phyloP scores from a whole-genome alignment of 1,284 basidiomycete species.

The Malassezia yamatoensis region DNA sequence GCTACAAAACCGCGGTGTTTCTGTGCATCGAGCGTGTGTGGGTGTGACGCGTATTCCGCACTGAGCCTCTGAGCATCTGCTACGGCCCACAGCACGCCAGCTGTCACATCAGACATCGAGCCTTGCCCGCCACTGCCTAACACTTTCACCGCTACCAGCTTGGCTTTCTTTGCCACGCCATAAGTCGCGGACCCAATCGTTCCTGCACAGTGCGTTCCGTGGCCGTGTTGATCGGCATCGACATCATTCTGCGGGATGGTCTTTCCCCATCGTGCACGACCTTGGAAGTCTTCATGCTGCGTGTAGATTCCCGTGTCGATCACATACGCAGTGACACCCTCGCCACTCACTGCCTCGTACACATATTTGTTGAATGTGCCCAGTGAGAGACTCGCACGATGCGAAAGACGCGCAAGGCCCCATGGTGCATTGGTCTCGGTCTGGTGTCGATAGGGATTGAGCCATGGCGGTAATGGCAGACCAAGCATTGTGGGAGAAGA shows the following conservation, averaged over 20 bases:
- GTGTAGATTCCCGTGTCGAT: slow-evolving; percentile 76
- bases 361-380: slow-evolving; percentile 78
- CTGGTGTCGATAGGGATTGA: slow-evolving; percentile 29
- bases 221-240: slow-evolving; percentile 62
- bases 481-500: slow-evolving; percentile 36
- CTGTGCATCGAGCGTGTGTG: slow-evolving; percentile 57
- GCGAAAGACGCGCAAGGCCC: slow-evolving; percentile 93
- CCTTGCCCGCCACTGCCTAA: slow-evolving; percentile 82
- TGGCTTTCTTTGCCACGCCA: slow-evolving; percentile 88
- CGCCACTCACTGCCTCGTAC: slow-evolving; percentile 65
- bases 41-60: slow-evolving; percentile 57
- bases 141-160: slow-evolving; percentile 93
- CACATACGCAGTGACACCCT: slow-evolving; percentile 76
- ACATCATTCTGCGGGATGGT: slow-evolving; percentile 56
- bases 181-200: slow-evolving; percentile 62
- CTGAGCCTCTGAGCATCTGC: slow-evolving; percentile 56
- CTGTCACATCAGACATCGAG: slow-evolving; percentile 88
- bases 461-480: slow-evolving; percentile 20
- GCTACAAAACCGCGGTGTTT: slow-evolving; percentile 87
- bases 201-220: slow-evolving; percentile 62
- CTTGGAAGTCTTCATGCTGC: slow-evolving; percentile 74
- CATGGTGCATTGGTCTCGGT: slow-evolving; percentile 73
- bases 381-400: slow-evolving; percentile 67
- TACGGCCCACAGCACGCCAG: slow-evolving; percentile 61
- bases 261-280: slow-evolving; percentile 57